Conservation (phyloP, 768 basidiomycete genomes). For the Tubosaeta sp. region DNA sequence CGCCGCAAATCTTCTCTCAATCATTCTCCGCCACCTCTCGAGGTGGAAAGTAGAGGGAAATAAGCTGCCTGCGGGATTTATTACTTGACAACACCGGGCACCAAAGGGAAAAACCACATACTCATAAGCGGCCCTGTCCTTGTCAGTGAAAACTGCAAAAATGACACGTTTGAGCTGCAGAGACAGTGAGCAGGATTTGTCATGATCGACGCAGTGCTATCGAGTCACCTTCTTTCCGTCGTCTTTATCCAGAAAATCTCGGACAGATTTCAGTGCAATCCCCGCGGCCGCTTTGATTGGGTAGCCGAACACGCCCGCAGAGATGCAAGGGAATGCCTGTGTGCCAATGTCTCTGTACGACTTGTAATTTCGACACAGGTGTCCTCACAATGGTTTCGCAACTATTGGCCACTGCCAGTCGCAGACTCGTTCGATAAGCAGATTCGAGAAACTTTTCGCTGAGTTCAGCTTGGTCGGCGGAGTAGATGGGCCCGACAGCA, state of each 20-base stretch:
- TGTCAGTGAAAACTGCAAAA: slow-evolving; percentile 67
- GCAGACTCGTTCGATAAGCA: slow-evolving; percentile 63
- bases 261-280: slow-evolving; percentile 57
- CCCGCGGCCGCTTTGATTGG: slow-evolving; percentile 70
- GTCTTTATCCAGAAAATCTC: slow-evolving; percentile 54
- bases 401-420: slow-evolving; percentile 55
- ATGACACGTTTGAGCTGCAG: slow-evolving; percentile 63
- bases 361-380: not conserved
- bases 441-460: slow-evolving; percentile 57
- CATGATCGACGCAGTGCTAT: not conserved
- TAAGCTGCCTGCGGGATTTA: slow-evolving; percentile 34
- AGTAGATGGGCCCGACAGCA: slow-evolving; percentile 72
- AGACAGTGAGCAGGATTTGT: not conserved
- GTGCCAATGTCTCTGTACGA: not conserved
- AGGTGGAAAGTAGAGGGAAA: slow-evolving; percentile 63
- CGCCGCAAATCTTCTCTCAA: not conserved
- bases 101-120: slow-evolving; percentile 33
- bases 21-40: not conserved
- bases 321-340: slow-evolving; percentile 79
- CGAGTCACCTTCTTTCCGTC: slow-evolving; percentile 38
- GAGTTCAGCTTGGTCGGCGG: slow-evolving; percentile 33
- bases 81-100: not conserved
- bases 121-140: slow-evolving; percentile 63
- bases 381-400: slow-evolving; percentile 57
- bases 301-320: slow-evolving; percentile 77